Evolutionary conservation across 257 asterid species (phyloP).

Genomic region (Scutellaria galericulata): DNA sequence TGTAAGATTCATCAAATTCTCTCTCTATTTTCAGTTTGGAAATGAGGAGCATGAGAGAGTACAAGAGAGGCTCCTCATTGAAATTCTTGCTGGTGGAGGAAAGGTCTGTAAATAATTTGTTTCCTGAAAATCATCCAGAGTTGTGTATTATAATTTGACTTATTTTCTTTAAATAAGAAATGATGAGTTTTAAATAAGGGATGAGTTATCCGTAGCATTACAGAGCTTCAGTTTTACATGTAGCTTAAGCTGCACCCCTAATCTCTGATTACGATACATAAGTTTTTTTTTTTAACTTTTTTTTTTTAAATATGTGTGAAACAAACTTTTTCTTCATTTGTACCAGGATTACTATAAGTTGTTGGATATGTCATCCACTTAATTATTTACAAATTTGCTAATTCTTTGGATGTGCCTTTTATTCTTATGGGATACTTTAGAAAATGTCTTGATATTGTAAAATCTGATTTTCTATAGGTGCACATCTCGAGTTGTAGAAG

Average conservation of each 20-base stretch:
- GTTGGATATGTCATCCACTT: too few species aligned
- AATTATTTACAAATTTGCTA: constrained; percentile 20
- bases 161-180: too few species aligned
- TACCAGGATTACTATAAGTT: too few species aligned
- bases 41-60: constrained; percentile 52
- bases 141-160: background rate
- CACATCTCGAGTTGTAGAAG: constrained; percentile 70
- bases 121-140: constrained; percentile 20
- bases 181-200: too few species aligned
- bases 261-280: constrained; percentile 13
- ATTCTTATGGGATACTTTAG: constrained; percentile 1
- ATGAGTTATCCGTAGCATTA: too few species aligned
- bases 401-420: background rate
- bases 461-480: constrained; percentile 60
- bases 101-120: constrained; percentile 65
- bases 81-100: constrained; percentile 96
- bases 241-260: constrained; percentile 19
- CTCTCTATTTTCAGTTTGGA: constrained; percentile 60
- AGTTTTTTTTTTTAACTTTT: background rate
- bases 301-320: too few species aligned
- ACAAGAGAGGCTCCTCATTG: constrained; percentile 73
- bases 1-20: constrained; percentile 23
- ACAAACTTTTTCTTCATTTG: too few species aligned
- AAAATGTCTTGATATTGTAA: constrained; percentile 31
- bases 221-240: constrained; percentile 17